Evolutionary conservation across 1,139 yeast genomes (phyloP).

Genomic region (Debaryomycetaceae sp.): DNA sequence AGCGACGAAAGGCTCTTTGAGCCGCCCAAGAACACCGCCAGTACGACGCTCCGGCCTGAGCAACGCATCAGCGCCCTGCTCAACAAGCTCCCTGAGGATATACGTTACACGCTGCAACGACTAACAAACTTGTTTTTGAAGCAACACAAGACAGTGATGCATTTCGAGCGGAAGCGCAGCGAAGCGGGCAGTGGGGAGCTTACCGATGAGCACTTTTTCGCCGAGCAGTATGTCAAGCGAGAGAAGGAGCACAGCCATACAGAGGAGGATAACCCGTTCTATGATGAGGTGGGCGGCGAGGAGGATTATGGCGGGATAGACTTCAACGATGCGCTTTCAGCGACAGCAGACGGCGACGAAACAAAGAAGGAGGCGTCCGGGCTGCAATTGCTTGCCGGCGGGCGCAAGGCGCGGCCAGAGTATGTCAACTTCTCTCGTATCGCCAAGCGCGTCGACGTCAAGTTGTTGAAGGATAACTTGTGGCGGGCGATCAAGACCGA

Average conservation of each 20-base stretch:
- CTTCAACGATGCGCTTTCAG: conserved; percentile 38
- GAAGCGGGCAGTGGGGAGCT: conserved; percentile 17
- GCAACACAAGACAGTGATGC: conserved; percentile 43
- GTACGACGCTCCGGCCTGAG: conserved; percentile 24
- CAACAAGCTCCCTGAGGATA: conserved; percentile 67
- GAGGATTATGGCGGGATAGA: conserved; percentile 41
- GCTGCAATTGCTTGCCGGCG: conserved; percentile 34
- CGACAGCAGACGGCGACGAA: conserved; percentile 19
- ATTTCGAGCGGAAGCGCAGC: conserved; percentile 15
- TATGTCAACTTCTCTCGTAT: conserved; percentile 60
- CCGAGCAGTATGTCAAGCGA: conserved; percentile 53
- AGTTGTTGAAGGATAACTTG: conserved; percentile 61
- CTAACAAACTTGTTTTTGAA: conserved; percentile 67
- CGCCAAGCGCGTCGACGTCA: conserved; percentile 74
- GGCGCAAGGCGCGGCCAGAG: conserved; percentile 48
- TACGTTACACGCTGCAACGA: conserved; percentile 65
- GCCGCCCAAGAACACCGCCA: conserved; percentile 30
- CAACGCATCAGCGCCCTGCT: conserved; percentile 26
- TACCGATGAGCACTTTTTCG: conserved; percentile 75
- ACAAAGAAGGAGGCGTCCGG: conserved; percentile 18
- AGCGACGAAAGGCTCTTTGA: conserved; percentile 49
- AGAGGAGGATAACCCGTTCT: conserved; percentile 23
- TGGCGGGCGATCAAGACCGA: conserved; percentile 50
- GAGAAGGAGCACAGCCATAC: conserved; percentile 35
- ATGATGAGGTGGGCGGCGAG: conserved; percentile 32